Conservation (phyloP, 257 asterid genomes). For the Solanum piurae region DNA sequence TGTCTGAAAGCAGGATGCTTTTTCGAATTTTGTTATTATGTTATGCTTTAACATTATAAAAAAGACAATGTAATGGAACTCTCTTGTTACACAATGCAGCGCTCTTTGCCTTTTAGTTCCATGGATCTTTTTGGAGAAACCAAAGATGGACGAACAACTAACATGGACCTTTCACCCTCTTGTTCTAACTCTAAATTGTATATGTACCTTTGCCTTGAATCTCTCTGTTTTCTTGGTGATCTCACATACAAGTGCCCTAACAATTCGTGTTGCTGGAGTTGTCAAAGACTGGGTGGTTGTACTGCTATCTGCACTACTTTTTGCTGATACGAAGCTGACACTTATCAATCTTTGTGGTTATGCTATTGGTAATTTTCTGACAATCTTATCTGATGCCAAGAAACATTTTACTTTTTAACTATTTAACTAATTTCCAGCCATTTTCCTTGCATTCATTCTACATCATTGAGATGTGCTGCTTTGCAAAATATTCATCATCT, state of each 20-base stretch:
- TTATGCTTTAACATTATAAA: neutral
- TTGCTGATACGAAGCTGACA: conserved; percentile 83
- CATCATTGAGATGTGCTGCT: neutral
- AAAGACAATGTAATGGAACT: neutral
- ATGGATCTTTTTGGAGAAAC: conserved; percentile 88
- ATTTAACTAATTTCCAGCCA: neutral
- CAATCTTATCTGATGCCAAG: neutral
- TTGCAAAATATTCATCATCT: neutral
- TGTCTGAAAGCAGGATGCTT: neutral
- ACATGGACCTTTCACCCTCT: conserved; percentile 72
- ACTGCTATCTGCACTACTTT: conserved; percentile 79
- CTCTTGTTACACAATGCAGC: conserved; percentile 34
- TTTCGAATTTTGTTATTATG: neutral
- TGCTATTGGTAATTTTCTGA: conserved; percentile 59
- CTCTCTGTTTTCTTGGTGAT: conserved; percentile 96
- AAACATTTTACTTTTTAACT: neutral
- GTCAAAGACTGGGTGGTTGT: conserved; percentile 99
- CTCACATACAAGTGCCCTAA: conserved; percentile 93
- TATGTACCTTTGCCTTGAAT: conserved; percentile 92
- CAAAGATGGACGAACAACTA: conserved; percentile 71
- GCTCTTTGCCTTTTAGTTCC: conserved; percentile 94
- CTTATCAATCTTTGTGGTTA: conserved; percentile 81
- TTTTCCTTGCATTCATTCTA: neutral
- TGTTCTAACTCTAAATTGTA: conserved; percentile 59
- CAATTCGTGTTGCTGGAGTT: conserved; percentile 98